Evolutionary conservation across 352 stramenopile genomes (phyloP).

Genomic region (Phytophthora pluvialis): DNA sequence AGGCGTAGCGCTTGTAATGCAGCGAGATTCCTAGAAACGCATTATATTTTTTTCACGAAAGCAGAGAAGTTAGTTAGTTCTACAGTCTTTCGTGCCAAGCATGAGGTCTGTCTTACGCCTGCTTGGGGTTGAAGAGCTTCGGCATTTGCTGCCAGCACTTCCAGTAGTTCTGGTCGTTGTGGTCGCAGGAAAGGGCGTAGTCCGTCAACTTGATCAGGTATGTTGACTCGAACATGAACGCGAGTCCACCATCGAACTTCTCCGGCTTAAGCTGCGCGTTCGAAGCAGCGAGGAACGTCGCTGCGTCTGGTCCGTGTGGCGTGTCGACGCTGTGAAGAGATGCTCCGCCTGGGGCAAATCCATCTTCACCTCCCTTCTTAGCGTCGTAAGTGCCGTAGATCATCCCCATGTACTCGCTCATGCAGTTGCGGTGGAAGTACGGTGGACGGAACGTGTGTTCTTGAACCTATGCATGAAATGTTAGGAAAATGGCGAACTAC

Average conservation of each 20-base stretch:
- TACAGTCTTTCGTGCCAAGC: not conserved
- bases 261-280: conserved; percentile 81
- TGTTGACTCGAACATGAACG: conserved; percentile 98
- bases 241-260: conserved; percentile 93
- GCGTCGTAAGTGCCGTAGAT: conserved; percentile 96
- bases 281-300: conserved; percentile 92
- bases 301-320: conserved; percentile 94
- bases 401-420: conserved; percentile 99
- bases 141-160: conserved; percentile 95
- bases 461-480: conserved; percentile 48
- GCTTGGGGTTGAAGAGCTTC: conserved; percentile 83
- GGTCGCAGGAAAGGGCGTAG: conserved; percentile 86
- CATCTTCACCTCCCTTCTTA: conserved; percentile 89
- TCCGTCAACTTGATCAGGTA: conserved; percentile 91
- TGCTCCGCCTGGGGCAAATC: conserved; percentile 92
- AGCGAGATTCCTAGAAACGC: conserved; percentile 84
- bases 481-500: not conserved
- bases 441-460: conserved; percentile 94
- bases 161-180: conserved; percentile 92
- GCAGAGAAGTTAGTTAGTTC: conserved; percentile 6
- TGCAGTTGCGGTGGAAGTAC: conserved; percentile 97
- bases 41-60: conserved; percentile 13
- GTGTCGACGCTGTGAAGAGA: conserved; percentile 91
- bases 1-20: conserved; percentile 93
- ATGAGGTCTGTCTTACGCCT: conserved; percentile 8